Conservation (phyloP, 352 stramenopile species). For the Pseudoperonospora humuli region DNA sequence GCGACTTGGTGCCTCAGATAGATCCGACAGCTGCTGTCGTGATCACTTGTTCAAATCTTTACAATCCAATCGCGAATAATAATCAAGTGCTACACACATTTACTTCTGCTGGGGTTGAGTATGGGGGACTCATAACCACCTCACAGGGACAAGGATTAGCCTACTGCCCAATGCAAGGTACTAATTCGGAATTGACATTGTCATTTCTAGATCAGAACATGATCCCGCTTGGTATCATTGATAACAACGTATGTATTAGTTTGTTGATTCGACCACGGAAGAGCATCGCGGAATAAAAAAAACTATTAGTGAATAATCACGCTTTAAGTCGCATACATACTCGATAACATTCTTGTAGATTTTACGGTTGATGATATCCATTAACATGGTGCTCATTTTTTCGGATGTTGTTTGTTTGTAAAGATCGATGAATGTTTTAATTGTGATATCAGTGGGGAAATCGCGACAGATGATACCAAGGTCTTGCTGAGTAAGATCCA, state of each 20-base stretch:
- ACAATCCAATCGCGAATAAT: conserved; percentile 18
- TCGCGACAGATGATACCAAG: conserved; percentile 8
- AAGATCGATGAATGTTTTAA: conserved; percentile 10
- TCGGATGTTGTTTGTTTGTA: conserved; percentile 10
- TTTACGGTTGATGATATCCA: conserved; percentile 16
- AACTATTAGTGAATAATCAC: too few species aligned
- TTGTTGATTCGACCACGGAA: conserved; percentile 10
- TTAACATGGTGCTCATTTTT: conserved; percentile 11
- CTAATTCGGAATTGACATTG: conserved; percentile 8
- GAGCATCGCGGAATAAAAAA: too few species aligned
- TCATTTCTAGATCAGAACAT: conserved; percentile 12
- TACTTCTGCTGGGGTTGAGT: conserved; percentile 11
- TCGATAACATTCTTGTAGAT: conserved; percentile 14
- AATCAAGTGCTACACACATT: conserved; percentile 18
- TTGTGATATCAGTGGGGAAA: conserved; percentile 8
- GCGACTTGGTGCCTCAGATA: conserved; percentile 9
- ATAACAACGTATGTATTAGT: conserved; percentile 16
- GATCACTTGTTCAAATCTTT: conserved; percentile 9
- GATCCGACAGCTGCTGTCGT: conserved; percentile 6
- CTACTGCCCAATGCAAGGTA: conserved; percentile 6
- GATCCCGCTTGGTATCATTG: conserved; percentile 3
- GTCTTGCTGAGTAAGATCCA: conserved; percentile 9
- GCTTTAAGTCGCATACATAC: conserved; percentile 13
- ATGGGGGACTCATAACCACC: conserved; percentile 8
- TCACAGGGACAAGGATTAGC: conserved; percentile 10